Evolutionary conservation across 202 grass and related monocot genomes (phyloP).

Genomic region (Zizania palustris): DNA sequence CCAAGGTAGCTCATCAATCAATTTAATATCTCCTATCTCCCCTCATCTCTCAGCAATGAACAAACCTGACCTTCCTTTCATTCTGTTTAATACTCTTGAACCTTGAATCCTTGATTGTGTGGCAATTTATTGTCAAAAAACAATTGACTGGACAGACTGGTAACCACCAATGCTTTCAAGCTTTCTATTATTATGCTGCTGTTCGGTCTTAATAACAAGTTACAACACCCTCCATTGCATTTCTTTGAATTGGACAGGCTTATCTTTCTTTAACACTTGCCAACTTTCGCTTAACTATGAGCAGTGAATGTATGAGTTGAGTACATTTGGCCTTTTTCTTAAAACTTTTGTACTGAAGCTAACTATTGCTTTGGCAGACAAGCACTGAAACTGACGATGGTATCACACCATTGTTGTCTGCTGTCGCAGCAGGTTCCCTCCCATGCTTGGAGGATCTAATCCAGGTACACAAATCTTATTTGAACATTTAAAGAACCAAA

Average conservation of each 20-base stretch:
- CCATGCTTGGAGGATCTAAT: constrained; percentile 84
- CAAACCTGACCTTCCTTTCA: not conserved
- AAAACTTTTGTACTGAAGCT: constrained; percentile 12
- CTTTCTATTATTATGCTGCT: constrained; percentile 19
- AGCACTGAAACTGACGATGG: constrained; percentile 85
- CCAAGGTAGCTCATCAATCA: constrained; percentile 47
- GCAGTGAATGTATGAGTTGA: not conserved
- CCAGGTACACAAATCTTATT: constrained; percentile 50
- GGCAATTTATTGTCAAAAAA: not conserved
- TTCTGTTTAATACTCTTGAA: not conserved
- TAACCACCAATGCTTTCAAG: not conserved
- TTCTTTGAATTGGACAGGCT: not conserved
- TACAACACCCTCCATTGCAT: not conserved
- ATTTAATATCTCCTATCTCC: not conserved
- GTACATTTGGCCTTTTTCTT: not conserved
- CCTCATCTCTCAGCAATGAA: not conserved
- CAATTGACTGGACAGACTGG: not conserved
- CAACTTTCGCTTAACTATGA: not conserved
- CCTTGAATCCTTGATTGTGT: not conserved
- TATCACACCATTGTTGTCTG: constrained; percentile 76
- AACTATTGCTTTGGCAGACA: constrained; percentile 51
- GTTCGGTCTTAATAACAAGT: not conserved
- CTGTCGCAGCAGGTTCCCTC: constrained; percentile 81
- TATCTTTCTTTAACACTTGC: not conserved
- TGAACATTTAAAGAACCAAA: not conserved